phyloP scores from a whole-genome alignment of 345 rosid species.

The Salix caprea region DNA sequence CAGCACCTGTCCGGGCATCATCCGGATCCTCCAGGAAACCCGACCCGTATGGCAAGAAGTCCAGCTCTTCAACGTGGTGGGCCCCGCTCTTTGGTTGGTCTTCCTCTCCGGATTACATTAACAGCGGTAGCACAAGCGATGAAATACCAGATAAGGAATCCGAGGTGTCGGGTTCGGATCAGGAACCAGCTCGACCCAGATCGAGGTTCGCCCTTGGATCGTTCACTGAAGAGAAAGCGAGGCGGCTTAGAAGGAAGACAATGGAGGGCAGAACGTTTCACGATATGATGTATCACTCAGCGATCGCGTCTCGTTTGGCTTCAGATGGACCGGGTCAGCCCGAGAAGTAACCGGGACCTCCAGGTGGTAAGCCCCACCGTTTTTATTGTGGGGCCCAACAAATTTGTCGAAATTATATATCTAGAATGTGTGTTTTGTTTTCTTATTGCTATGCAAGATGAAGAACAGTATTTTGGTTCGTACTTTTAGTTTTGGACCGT shows the following conservation, averaged over 20 bases:
- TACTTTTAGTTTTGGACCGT: not conserved
- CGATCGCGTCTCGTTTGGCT: conserved; percentile 68
- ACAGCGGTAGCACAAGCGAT: not conserved
- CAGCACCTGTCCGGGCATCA: conserved; percentile 39
- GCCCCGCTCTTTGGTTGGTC: conserved; percentile 62
- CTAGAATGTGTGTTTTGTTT: not conserved
- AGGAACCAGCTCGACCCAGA: conserved; percentile 15
- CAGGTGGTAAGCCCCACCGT: not conserved
- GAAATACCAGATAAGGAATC: conserved; percentile 9
- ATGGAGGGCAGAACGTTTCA: conserved; percentile 48
- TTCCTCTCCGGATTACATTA: conserved; percentile 59
- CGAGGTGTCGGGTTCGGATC: conserved; percentile 13
- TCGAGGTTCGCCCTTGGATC: conserved; percentile 36
- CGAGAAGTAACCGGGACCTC: conserved; percentile 16
- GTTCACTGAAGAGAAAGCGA: conserved; percentile 74
- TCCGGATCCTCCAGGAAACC: conserved; percentile 24
- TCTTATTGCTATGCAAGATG: not conserved
- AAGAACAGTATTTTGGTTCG: not conserved
- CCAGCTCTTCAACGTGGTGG: conserved; percentile 50
- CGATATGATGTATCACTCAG: conserved; percentile 72
- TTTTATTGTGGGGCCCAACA: not conserved
- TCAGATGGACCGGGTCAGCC: conserved; percentile 40
- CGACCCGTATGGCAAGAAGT: conserved; percentile 17
- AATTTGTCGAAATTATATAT: conserved; percentile 13
- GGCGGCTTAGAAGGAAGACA: conserved; percentile 50